Evolutionary conservation across 805 yeast genomes (phyloP), one percentile per base, ranked within the genome.

Genomic region (fission yeast (Schizosaccharomyces pombe)): DNA sequence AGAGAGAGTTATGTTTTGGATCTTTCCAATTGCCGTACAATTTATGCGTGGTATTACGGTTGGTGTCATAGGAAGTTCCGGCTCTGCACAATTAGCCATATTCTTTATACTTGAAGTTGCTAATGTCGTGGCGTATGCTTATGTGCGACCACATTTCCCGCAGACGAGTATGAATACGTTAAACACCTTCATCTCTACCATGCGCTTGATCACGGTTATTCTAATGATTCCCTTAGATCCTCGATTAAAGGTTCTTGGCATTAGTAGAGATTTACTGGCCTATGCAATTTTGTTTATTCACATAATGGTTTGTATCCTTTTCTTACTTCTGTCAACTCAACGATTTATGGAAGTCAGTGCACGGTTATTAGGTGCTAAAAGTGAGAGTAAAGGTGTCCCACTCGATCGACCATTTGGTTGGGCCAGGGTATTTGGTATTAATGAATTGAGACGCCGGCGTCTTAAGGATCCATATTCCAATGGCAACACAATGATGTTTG

Each of bases 371-470:
- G 49, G 49, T 9, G 49, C 49, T 43, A 19, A 26, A 22, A 43
- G 49, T 43, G 49, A 43, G 26, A 19, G 49, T 2, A 43, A 43
- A 24, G 49, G 49, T 22, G 30, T 43, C 26, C 30, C 49, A 6
- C 26, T 43, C 16, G 49, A 43, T 43, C 19, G 49, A 43, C 49
- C 49, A 5, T 43, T 43, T 43, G 49, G 49, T 16, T 43, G 49
- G 49, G 49, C 49, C 26, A 28, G 49, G 9, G 49, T 43, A 4
- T 43, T 43, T 43, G 49, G 49, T 24, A 43, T 43, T n/a, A 43
- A 43, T 24, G 49, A 43, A n/a, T 43, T 43, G n/a, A 43, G 26
- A 43, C 49, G 49, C 8, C 49, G 49, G 4, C 28, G 49, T 22
- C 49, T 11, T 12, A 37, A 37, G 22, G 22, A 11, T 4, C 43